phyloP scores from a whole-genome alignment of 306 rosid species.

The Lagenaria siceraria region DNA sequence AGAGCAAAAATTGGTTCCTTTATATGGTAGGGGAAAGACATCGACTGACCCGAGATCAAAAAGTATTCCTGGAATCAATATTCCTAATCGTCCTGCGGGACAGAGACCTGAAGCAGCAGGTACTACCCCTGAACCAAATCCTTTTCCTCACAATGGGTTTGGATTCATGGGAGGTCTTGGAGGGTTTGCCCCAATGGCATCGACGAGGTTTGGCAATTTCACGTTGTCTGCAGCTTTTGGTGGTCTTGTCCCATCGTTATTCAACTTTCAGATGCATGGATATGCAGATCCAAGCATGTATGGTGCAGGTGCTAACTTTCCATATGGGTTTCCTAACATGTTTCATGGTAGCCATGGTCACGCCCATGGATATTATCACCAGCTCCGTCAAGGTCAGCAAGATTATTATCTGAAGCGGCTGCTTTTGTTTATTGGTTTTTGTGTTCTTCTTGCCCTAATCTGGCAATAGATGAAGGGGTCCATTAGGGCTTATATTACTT shows the following conservation, averaged over 20 bases:
- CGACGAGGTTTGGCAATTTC: slow-evolving; percentile 68
- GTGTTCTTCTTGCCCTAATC: slow-evolving; percentile 48
- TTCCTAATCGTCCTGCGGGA: slow-evolving; percentile 70
- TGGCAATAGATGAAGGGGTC: slow-evolving; percentile 39
- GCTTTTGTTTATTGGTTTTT: slow-evolving; percentile 37
- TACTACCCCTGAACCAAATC: slow-evolving; percentile 56
- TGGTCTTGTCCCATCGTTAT: slow-evolving; percentile 56
- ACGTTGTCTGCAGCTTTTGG: slow-evolving; percentile 72
- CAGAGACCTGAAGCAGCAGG: slow-evolving; percentile 84
- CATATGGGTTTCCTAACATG: slow-evolving; percentile 46
- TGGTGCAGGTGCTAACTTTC: slow-evolving; percentile 40
- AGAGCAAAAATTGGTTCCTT: slow-evolving; percentile 76
- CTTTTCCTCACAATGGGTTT: slow-evolving; percentile 47
- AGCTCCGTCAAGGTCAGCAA: slow-evolving; percentile 46
- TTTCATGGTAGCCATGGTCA: slow-evolving; percentile 39
- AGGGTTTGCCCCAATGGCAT: slow-evolving; percentile 59
- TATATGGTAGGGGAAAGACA: slow-evolving; percentile 79
- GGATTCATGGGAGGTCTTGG: slow-evolving; percentile 69
- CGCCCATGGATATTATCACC: slow-evolving; percentile 37
- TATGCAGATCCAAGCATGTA: slow-evolving; percentile 46
- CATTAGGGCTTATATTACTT: slow-evolving; percentile 2
- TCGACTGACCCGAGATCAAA: slow-evolving; percentile 76
- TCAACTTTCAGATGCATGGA: slow-evolving; percentile 64
- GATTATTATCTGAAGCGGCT: slow-evolving; percentile 54
- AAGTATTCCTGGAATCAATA: slow-evolving; percentile 45